Evolutionary conservation across 2,329 filamentous ascomycete genomes (phyloP).

Genomic region (Colletotrichum graminicola): DNA sequence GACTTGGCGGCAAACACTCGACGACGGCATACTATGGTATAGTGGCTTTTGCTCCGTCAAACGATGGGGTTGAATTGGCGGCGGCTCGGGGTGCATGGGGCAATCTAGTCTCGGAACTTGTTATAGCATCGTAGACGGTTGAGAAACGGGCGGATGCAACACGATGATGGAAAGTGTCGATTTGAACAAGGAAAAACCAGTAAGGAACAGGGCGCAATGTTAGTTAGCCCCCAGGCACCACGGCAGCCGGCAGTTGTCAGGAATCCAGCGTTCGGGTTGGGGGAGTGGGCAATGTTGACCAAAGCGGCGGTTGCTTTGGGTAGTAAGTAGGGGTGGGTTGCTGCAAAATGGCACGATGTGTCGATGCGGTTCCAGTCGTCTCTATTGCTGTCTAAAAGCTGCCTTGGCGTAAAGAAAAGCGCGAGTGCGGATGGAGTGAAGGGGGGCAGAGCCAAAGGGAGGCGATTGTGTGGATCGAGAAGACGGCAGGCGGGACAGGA

Average conservation of each 20-base stretch:
- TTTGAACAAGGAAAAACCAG: slow-evolving; percentile 20
- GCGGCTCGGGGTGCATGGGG: not conserved
- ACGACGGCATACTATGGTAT: not conserved
- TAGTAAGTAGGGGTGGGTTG: not conserved
- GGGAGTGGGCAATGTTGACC: not conserved
- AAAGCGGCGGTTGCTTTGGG: no score
- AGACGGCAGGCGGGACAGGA: slow-evolving; percentile 8
- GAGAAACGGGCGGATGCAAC: slow-evolving; percentile 10
- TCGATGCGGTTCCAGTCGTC: slow-evolving; percentile 12
- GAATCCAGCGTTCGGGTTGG: slow-evolving; percentile 14
- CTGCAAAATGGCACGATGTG: slow-evolving; percentile 3
- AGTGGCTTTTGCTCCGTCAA: not conserved
- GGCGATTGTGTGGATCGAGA: not conserved
- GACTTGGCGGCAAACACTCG: slow-evolving; percentile 26
- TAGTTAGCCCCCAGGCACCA: not conserved
- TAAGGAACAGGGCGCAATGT: slow-evolving; percentile 10
- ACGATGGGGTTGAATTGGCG: not conserved
- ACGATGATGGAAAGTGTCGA: slow-evolving; percentile 24
- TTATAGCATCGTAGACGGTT: not conserved
- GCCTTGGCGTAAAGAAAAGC: slow-evolving; percentile 28
- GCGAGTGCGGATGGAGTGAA: slow-evolving; percentile 24
- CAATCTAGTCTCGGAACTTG: not conserved
- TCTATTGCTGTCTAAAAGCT: slow-evolving; percentile 15
- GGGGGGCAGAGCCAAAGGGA: slow-evolving; percentile 18
- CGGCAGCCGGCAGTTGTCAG: slow-evolving; percentile 27